These are phyloP conservation scores for Zygoascus sp. DNA, from an alignment of 1,139 yeast genomes.

Conservation along the genomic window DNA sequence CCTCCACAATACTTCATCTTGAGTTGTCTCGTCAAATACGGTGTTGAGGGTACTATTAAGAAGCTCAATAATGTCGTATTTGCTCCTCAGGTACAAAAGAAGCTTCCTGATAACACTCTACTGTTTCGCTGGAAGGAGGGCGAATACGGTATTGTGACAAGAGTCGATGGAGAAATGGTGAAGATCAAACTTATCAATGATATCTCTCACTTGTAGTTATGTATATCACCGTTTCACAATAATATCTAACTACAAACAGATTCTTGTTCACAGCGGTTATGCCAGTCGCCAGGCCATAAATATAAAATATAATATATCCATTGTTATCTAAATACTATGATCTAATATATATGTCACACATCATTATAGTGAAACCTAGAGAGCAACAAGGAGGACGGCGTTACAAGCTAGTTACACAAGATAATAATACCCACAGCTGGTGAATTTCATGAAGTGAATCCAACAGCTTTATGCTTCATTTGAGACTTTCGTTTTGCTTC, in stretches of 20 bases:
- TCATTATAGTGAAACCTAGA: too few species aligned
- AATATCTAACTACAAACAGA: not conserved
- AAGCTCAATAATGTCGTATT: conserved; percentile 22
- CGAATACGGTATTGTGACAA: conserved; percentile 26
- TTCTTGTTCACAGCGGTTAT: too few species aligned
- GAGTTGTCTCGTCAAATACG: conserved; percentile 21
- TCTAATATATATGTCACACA: conserved; percentile 10
- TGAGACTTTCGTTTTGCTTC: not conserved
- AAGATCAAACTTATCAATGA: not conserved
- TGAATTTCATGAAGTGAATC: not conserved
- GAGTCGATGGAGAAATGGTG: not conserved
- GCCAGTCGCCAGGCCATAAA: too few species aligned
- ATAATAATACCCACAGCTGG: not conserved
- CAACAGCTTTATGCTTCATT: conserved; percentile 1
- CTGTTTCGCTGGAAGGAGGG: conserved; percentile 33
- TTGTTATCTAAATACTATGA: conserved; percentile 9
- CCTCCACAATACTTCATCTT: conserved; percentile 35
- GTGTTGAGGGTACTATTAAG: conserved; percentile 19
- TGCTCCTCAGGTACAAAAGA: conserved; percentile 22
- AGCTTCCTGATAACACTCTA: conserved; percentile 20
- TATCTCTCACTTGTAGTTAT: not conserved
- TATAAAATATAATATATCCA: conserved; percentile 9
- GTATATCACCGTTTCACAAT: not conserved
- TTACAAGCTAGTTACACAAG: not conserved
- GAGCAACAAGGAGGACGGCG: too few species aligned